phyloP scores from a whole-genome alignment of 2,329 filamentous ascomycete genomes.

The Xylariomycetidae sp. region DNA sequence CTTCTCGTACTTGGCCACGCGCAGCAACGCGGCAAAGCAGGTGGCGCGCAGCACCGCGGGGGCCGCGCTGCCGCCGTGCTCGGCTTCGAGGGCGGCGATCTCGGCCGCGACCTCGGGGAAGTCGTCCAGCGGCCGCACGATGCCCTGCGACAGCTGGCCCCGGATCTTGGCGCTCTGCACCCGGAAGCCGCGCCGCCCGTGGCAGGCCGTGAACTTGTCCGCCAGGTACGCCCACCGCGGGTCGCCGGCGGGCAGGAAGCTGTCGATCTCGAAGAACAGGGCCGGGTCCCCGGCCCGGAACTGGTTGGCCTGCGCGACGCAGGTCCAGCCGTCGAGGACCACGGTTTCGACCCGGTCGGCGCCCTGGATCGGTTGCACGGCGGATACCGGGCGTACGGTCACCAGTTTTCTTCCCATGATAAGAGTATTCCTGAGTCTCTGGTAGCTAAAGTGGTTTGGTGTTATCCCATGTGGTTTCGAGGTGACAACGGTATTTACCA shows the following conservation, averaged over 20 bases:
- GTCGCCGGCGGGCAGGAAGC: not conserved
- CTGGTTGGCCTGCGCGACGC: not conserved
- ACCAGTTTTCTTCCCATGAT: not conserved
- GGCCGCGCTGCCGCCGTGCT: not conserved
- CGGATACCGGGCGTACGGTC: not conserved
- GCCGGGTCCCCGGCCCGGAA: not conserved
- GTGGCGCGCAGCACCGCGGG: no score
- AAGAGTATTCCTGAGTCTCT: no score
- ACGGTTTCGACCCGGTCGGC: not conserved
- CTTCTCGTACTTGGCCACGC: no score
- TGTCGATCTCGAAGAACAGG: not conserved
- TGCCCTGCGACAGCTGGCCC: not conserved
- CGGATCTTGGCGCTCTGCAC: not conserved
- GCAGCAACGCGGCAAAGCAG: no score
- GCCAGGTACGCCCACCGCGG: not conserved
- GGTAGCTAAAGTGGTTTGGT: no score
- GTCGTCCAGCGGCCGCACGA: not conserved
- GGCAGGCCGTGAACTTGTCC: not conserved
- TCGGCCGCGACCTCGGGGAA: not conserved
- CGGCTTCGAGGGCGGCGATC: not conserved
- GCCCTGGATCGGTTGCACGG: not conserved
- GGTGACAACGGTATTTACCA: no score
- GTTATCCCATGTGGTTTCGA: no score
- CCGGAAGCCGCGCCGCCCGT: not conserved
- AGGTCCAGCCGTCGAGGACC: not conserved